Conservation (phyloP, 2,329 filamentous ascomycete genomes). For the Zymoseptoria brevis region DNA sequence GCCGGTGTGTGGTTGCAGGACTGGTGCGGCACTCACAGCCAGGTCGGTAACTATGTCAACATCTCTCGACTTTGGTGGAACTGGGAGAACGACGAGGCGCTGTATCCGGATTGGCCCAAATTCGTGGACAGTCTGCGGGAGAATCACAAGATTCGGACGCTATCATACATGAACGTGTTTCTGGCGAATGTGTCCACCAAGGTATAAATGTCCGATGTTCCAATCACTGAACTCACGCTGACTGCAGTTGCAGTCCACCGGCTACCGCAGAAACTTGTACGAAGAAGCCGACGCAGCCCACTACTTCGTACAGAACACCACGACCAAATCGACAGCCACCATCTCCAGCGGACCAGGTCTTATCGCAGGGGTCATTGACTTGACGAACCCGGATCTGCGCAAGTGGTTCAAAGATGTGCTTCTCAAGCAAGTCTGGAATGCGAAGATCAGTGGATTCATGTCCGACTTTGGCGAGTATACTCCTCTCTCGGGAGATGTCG, state of each 20-base stretch:
- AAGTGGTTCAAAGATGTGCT: slow-evolving; percentile 30
- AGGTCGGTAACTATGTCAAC: slow-evolving; percentile 29
- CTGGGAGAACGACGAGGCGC: slow-evolving; percentile 30
- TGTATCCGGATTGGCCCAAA: slow-evolving; percentile 31
- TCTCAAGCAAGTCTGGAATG: slow-evolving; percentile 29
- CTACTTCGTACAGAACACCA: slow-evolving; percentile 31
- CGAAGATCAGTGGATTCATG: slow-evolving; percentile 32
- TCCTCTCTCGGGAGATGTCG: slow-evolving; percentile 23
- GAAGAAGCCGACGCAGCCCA: slow-evolving; percentile 25
- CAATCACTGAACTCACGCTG: background rate
- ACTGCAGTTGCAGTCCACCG: slow-evolving; percentile 13
- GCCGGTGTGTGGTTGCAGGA: slow-evolving; percentile 33
- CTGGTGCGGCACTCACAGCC: slow-evolving; percentile 31
- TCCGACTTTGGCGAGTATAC: slow-evolving; percentile 33
- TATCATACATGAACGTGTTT: slow-evolving; percentile 32
- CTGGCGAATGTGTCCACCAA: slow-evolving; percentile 31
- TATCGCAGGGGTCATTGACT: slow-evolving; percentile 32
- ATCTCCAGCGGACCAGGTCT: slow-evolving; percentile 33
- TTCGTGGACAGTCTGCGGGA: slow-evolving; percentile 30
- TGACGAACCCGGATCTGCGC: slow-evolving; percentile 29
- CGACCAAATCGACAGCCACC: slow-evolving; percentile 27
- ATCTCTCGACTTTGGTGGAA: slow-evolving; percentile 35
- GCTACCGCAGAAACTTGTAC: slow-evolving; percentile 28
- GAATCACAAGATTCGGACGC: slow-evolving; percentile 26
- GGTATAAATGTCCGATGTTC: background rate